Percentiles rank a stretch among this genome's conserved stretches.
phyloP scores from a whole-genome alignment of 75 land plant genomes.

The Cryptomeria japonica region DNA sequence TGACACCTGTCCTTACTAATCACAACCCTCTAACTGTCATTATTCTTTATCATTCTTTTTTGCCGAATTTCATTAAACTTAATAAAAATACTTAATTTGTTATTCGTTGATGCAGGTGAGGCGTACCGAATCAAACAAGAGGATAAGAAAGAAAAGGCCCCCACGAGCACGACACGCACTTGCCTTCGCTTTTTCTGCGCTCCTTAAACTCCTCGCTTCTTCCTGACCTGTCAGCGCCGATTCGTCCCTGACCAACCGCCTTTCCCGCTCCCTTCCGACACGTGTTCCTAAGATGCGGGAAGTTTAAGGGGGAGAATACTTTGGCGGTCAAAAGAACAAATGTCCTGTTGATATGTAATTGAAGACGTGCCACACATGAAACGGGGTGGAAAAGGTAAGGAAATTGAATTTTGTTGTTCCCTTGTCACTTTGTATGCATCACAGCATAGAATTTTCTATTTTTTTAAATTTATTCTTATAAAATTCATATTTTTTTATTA shows the following conservation, averaged over 20 bases:
- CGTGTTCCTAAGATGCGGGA: not conserved
- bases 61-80: not conserved
- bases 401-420: not conserved
- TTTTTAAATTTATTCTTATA: too few relatives aligned
- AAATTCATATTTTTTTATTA: too few relatives aligned
- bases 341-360: not conserved
- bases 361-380: not conserved
- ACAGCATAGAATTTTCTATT: not conserved
- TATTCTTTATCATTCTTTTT: not conserved
- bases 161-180: constrained; percentile 3
- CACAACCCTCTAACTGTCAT: not conserved
- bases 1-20: not conserved
- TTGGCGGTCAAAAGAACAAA: not conserved
- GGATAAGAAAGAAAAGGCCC: not conserved
- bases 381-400: not conserved
- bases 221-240: not conserved
- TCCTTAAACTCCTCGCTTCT: not conserved
- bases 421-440: not conserved
- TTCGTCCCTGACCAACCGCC: not conserved
- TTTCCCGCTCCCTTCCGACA: not conserved
- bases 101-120: not conserved
- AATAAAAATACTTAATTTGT: too few relatives aligned
- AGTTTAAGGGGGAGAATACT: not conserved
- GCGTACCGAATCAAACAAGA: not conserved
- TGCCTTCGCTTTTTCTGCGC: not conserved